These are phyloP conservation scores for Terfezia claveryi DNA, from an alignment of 495 filamentous ascomycete species.

Conservation along the genomic window DNA sequence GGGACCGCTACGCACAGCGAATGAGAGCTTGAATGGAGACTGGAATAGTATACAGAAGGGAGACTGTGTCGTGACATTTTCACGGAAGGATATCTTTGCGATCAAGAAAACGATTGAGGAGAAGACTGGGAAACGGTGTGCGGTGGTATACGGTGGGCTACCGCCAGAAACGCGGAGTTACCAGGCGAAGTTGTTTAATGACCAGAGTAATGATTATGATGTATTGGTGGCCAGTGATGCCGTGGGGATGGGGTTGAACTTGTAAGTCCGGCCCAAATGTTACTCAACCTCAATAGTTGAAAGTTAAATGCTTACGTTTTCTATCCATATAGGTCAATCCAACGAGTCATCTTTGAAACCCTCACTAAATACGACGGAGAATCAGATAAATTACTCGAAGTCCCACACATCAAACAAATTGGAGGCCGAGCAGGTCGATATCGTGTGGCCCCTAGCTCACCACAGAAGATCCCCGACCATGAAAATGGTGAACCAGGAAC, in stretches of 20 bases:
- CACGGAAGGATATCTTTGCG: constrained; percentile 55
- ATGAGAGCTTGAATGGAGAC: constrained; percentile 36
- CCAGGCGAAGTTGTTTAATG: constrained; percentile 83
- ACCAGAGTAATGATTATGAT: constrained; percentile 84
- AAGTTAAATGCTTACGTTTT: neutral
- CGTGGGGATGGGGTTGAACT: constrained; percentile 91
- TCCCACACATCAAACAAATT: constrained; percentile 85
- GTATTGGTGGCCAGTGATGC: constrained; percentile 86
- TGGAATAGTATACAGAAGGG: constrained; percentile 55
- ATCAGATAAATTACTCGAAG: constrained; percentile 29
- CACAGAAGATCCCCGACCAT: neutral
- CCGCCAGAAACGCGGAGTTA: constrained; percentile 82
- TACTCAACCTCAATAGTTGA: neutral
- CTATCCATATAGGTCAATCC: constrained; percentile 40
- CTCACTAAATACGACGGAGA: constrained; percentile 40
- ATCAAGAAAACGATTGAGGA: constrained; percentile 60
- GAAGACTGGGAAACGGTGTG: constrained; percentile 51
- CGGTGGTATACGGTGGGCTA: constrained; percentile 77
- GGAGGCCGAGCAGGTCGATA: constrained; percentile 83
- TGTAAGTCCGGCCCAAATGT: constrained; percentile 27
- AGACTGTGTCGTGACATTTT: constrained; percentile 76
- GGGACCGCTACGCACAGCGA: constrained; percentile 47
- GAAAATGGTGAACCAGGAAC: neutral
- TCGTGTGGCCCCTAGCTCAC: constrained; percentile 36
- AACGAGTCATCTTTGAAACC: constrained; percentile 71